Percentiles rank a stretch among this genome's conserved stretches.
These are phyloP conservation scores for Geotrichum candidum DNA, from an alignment of 1,139 yeast genomes.

Conservation along the genomic window DNA sequence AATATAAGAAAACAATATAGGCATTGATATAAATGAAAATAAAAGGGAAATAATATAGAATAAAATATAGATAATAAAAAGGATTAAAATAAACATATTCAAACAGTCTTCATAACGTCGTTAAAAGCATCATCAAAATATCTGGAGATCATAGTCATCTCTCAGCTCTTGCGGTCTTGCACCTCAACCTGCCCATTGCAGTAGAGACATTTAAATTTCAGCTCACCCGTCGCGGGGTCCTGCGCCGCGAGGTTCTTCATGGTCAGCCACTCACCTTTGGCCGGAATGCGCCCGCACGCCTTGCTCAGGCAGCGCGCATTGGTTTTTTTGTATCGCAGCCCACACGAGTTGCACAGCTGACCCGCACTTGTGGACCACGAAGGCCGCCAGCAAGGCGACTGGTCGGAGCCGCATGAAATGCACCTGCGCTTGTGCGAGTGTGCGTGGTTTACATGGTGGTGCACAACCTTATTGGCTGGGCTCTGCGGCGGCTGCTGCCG, in stretches of 20 bases:
- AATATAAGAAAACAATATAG: neutral
- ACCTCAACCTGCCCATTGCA: conserved; percentile 59
- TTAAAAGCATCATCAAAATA: neutral
- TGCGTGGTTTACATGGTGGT: conserved; percentile 17
- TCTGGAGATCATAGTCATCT: neutral
- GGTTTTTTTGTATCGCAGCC: conserved; percentile 88
- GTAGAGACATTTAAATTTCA: conserved; percentile 53
- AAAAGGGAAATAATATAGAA: neutral
- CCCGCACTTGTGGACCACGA: conserved; percentile 87
- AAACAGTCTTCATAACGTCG: neutral
- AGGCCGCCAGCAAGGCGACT: conserved; percentile 98
- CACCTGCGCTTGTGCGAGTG: conserved; percentile 41
- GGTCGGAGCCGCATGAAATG: conserved; percentile 85
- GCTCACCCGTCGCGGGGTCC: conserved; percentile 39
- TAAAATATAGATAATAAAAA: neutral
- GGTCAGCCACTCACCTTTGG: conserved; percentile 89
- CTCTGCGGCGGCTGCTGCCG: conserved; percentile 8
- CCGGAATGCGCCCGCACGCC: conserved; percentile 81
- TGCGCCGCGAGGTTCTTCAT: conserved; percentile 69
- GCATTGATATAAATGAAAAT: neutral
- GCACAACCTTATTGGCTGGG: neutral
- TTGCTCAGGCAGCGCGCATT: conserved; percentile 79
- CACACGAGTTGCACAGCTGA: conserved; percentile 94
- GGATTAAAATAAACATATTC: neutral
- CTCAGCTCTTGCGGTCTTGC: conserved; percentile 1